These are phyloP conservation scores for Nemania sp. DNA, from an alignment of 2,329 filamentous ascomycete genomes.

Conservation along the genomic window DNA sequence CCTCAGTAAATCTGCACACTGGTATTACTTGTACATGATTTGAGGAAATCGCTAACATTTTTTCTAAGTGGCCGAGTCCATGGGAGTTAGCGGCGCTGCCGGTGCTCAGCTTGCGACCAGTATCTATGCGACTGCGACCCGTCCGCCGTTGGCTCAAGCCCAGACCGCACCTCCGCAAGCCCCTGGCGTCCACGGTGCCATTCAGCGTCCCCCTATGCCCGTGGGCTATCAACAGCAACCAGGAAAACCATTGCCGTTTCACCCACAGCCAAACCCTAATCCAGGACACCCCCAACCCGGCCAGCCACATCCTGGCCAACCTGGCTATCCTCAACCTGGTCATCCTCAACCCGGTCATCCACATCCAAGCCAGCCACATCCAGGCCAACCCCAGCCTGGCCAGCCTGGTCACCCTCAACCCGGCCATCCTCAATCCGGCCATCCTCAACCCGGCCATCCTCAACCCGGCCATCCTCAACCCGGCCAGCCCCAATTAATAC, in stretches of 20 bases:
- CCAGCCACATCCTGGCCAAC: not conserved
- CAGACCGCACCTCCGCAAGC: constrained; percentile 25
- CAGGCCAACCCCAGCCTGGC: not conserved
- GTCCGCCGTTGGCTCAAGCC: constrained; percentile 23
- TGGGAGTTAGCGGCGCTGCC: constrained; percentile 18
- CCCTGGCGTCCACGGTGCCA: constrained; percentile 5
- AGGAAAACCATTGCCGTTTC: constrained; percentile 2
- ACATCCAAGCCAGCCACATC: not conserved
- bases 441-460: not conserved
- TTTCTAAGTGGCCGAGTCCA: constrained; percentile 26
- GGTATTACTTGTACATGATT: constrained; percentile 11
- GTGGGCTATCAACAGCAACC: constrained; percentile 15
- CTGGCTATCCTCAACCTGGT: constrained; percentile 4
- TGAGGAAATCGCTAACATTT: constrained; percentile 7
- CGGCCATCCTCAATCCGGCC: constrained; percentile 14
- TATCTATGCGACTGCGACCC: constrained; percentile 14
- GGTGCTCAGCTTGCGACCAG: constrained; percentile 23
- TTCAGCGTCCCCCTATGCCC: constrained; percentile 9
- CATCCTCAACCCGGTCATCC: not conserved
- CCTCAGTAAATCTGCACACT: constrained; percentile 11
- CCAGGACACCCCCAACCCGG: not conserved
- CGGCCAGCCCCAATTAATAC: constrained; percentile 18
- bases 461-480: constrained; percentile 8
- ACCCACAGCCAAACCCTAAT: not conserved
- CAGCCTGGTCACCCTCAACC: not conserved